These are phyloP conservation scores for Calonectria naviculata DNA, from an alignment of 2,329 filamentous ascomycete species.

Conservation along the genomic window DNA sequence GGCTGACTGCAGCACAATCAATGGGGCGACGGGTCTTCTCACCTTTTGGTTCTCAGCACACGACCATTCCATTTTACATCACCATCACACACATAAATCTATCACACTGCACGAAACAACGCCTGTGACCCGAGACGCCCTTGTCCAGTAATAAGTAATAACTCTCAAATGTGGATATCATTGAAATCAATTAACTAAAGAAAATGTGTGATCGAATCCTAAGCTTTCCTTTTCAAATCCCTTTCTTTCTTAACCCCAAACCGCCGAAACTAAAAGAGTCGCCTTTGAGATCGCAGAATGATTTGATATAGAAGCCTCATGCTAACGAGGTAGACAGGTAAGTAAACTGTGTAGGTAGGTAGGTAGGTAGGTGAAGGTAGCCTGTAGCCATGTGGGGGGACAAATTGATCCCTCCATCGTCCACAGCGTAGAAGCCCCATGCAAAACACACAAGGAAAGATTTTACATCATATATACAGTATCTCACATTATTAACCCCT, in stretches of 20 bases:
- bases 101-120: background rate
- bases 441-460: conserved; percentile 31
- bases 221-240: conserved; percentile 15
- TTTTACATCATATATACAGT: conserved; percentile 43
- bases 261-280: background rate
- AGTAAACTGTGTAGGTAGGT: conserved; percentile 9
- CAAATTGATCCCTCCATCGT: conserved; percentile 14
- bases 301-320: conserved; percentile 4
- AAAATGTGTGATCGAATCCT: conserved; percentile 14
- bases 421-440: conserved; percentile 30
- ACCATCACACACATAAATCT: background rate
- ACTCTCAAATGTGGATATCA: conserved; percentile 15
- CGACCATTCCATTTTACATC: background rate
- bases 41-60: background rate
- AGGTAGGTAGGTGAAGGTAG: background rate
- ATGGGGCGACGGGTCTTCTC: background rate
- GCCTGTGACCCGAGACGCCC: background rate
- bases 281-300: conserved; percentile 9
- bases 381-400: conserved; percentile 11
- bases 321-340: conserved; percentile 1
- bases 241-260: conserved; percentile 10
- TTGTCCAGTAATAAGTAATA: background rate
- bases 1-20: too few species aligned
- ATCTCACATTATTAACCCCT: conserved; percentile 43
- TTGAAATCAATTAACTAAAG: conserved; percentile 26